A percentile compares a stretch with the other conserved stretches of the same genome.
phyloP scores from a whole-genome alignment of 352 stramenopile genomes.

The Plasmopara viticola region DNA sequence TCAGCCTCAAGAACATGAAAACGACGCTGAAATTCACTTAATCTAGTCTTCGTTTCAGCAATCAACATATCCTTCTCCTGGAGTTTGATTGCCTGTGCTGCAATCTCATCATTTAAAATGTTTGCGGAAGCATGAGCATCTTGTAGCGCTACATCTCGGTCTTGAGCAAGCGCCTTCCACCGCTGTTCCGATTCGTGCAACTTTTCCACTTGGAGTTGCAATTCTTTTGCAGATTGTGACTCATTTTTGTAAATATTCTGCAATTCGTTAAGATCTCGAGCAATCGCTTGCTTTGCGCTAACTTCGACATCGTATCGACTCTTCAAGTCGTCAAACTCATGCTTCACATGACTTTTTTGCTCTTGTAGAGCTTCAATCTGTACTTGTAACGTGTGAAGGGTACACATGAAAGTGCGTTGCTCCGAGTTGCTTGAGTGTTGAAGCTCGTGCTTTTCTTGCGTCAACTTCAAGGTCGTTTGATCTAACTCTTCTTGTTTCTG shows the following conservation, averaged over 20 bases:
- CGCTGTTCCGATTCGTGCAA: constrained; percentile 9
- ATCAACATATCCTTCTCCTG: constrained; percentile 11
- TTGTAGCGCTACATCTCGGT: constrained; percentile 10
- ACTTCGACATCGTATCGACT: constrained; percentile 15
- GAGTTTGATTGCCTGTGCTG: constrained; percentile 4
- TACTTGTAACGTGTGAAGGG: constrained; percentile 25
- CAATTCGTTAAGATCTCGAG: constrained; percentile 9
- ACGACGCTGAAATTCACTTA: constrained; percentile 6
- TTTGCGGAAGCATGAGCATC: constrained; percentile 7
- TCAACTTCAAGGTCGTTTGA: constrained; percentile 36
- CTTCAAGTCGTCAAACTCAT: constrained; percentile 21
- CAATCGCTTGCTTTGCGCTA: constrained; percentile 10
- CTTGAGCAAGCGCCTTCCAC: constrained; percentile 8
- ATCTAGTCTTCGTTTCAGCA: constrained; percentile 1
- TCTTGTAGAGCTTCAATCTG: constrained; percentile 31
- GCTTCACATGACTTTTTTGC: constrained; percentile 23
- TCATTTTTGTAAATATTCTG: constrained; percentile 9
- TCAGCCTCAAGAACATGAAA: constrained; percentile 13
- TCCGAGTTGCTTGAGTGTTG: constrained; percentile 36
- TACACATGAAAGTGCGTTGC: constrained; percentile 26
- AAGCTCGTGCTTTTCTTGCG: constrained; percentile 45
- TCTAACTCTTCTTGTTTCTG: constrained; percentile 53
- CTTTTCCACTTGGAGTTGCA: constrained; percentile 12
- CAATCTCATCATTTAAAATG: constrained; percentile 8
- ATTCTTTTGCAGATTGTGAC: constrained; percentile 10